A percentile compares a stretch with the other conserved stretches of the same genome.
Conservation (phyloP, 1,284 basidiomycete genomes). For the Tilletia caries region DNA sequence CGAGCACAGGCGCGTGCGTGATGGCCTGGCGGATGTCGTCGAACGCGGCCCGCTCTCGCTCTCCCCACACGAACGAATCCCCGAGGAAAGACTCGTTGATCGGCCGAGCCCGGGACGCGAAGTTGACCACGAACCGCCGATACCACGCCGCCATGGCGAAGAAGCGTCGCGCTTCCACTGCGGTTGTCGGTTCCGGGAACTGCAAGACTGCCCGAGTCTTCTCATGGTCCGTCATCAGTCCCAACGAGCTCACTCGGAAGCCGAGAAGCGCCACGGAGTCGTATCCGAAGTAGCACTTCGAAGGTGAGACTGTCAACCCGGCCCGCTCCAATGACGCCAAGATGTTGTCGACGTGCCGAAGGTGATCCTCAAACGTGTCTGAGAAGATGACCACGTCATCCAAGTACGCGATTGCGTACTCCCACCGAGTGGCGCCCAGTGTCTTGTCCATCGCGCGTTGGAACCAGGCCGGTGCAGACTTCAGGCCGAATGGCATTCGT, state of each 20-base stretch:
- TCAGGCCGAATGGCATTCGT: conserved; percentile 57
- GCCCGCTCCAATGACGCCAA: not conserved
- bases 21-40: not conserved
- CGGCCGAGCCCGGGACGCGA: not conserved
- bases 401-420: conserved; percentile 60
- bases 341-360: not conserved
- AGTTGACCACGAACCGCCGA: not conserved
- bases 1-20: not conserved
- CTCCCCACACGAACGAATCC: not conserved
- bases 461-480: conserved; percentile 57
- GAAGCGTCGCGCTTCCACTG: not conserved
- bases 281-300: not conserved
- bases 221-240: not conserved
- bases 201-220: not conserved
- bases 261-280: not conserved
- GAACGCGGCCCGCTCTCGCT: not conserved
- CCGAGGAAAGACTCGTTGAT: not conserved
- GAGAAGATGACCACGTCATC: conserved; percentile 54
- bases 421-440: conserved; percentile 55
- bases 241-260: not conserved
- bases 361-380: not conserved
- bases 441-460: conserved; percentile 57
- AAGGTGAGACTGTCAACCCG: not conserved
- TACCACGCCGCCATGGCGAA: not conserved
- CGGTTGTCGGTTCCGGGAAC: not conserved